A percentile compares a stretch with the other conserved stretches of the same genome.
phyloP scores from a whole-genome alignment of 805 yeast species.

The Candida xiaguanensis region DNA sequence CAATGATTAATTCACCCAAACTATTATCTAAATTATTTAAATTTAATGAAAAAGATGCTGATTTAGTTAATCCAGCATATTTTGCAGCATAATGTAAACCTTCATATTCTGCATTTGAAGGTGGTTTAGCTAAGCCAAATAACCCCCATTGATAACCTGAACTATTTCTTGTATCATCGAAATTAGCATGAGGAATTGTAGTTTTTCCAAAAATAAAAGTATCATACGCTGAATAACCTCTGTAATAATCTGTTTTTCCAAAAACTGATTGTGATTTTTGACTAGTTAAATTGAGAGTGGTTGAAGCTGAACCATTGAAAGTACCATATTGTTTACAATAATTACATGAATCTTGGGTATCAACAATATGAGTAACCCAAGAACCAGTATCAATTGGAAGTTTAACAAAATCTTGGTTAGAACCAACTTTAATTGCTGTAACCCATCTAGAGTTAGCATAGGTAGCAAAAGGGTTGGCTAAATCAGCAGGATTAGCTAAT shows the following conservation, averaged over 20 bases:
- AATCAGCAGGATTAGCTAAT: not conserved
- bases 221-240: not conserved
- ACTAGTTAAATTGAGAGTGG: not conserved
- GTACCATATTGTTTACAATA: not conserved
- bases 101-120: not conserved
- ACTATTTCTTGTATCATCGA: not conserved
- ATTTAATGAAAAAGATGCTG: not conserved
- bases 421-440: not conserved
- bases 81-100: not conserved
- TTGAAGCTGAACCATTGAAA: not conserved
- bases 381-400: not conserved
- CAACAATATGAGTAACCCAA: constrained; percentile 2
- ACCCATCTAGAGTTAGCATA: no score
- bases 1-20: not conserved
- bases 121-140: constrained; percentile 1
- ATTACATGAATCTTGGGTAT: not conserved
- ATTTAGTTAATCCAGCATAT: not conserved
- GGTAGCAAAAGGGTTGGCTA: not conserved
- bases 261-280: not conserved
- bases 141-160: not conserved
- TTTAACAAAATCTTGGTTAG: not conserved
- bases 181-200: not conserved
- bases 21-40: not conserved
- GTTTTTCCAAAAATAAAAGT: not conserved
- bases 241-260: not conserved